A percentile compares a stretch with the other conserved stretches of the same genome.
These are phyloP conservation scores for Aspergillus sp. DNA, from an alignment of 2,329 filamentous ascomycete species.

Conservation along the genomic window DNA sequence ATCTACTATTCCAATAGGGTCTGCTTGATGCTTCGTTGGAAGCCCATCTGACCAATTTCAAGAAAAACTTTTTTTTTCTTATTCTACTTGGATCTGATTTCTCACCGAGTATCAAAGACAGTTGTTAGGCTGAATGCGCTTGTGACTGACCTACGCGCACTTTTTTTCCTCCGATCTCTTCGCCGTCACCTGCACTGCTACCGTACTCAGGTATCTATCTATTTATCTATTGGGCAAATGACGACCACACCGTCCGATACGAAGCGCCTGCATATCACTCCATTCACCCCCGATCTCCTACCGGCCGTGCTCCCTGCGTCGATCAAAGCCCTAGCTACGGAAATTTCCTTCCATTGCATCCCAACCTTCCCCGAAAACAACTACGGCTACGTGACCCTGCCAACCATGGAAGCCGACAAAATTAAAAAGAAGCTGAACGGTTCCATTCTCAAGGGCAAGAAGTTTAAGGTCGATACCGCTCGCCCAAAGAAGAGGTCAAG, in stretches of 20 bases:
- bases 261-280: conserved; percentile 79
- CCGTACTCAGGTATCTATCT: not conserved
- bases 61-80: not conserved
- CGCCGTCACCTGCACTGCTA: not conserved
- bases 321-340: conserved; percentile 66
- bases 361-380: conserved; percentile 86
- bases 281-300: conserved; percentile 75
- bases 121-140: not conserved
- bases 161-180: not conserved
- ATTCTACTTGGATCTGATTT: not conserved
- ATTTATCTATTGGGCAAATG: conserved; percentile 18
- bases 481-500: conserved; percentile 61
- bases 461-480: conserved; percentile 82
- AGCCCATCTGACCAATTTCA: not conserved
- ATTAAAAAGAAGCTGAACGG: conserved; percentile 90
- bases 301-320: conserved; percentile 70
- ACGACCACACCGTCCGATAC: conserved; percentile 22
- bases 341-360: conserved; percentile 84
- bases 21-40: not conserved
- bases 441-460: conserved; percentile 77
- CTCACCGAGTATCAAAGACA: not conserved
- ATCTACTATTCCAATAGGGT: not conserved
- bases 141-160: not conserved
- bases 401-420: conserved; percentile 80
- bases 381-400: conserved; percentile 89